These are phyloP conservation scores for Rhizopus arrhizus DNA, from an alignment of 371 early-diverging fungal species.

Conservation along the genomic window DNA sequence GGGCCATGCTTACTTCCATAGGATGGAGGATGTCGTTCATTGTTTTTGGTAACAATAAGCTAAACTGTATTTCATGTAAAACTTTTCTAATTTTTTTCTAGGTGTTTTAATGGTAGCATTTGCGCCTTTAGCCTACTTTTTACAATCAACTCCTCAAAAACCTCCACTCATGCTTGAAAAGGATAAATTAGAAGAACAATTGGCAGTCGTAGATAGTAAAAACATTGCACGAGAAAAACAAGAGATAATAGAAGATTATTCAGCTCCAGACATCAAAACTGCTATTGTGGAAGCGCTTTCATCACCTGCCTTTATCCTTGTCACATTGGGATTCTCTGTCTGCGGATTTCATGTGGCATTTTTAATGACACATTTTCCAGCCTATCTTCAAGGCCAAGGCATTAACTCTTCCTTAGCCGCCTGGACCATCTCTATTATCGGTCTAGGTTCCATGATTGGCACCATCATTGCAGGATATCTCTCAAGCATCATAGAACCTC, in stretches of 20 bases:
- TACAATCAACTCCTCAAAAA: conserved; percentile 24
- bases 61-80: too few species aligned
- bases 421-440: conserved; percentile 41
- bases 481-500: conserved; percentile 23
- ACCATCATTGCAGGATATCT: conserved; percentile 29
- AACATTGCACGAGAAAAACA: background rate
- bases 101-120: conserved; percentile 18
- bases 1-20: conserved; percentile 23
- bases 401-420: conserved; percentile 31
- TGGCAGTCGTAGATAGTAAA: background rate
- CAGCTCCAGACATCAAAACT: conserved; percentile 16
- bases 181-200: too few species aligned
- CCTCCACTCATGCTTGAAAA: background rate
- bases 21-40: conserved; percentile 35
- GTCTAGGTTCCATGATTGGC: conserved; percentile 37
- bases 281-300: conserved; percentile 32
- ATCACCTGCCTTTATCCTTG: conserved; percentile 28
- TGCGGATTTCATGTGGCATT: conserved; percentile 45
- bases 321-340: conserved; percentile 33
- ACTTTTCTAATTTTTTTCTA: background rate
- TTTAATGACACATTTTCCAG: conserved; percentile 39
- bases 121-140: conserved; percentile 25
- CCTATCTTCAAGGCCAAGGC: conserved; percentile 37
- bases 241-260: conserved; percentile 13
- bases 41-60: conserved; percentile 17